These are phyloP conservation scores for Arachnomyces sp. DNA, from an alignment of 2,329 filamentous ascomycete genomes.

Conservation along the genomic window DNA sequence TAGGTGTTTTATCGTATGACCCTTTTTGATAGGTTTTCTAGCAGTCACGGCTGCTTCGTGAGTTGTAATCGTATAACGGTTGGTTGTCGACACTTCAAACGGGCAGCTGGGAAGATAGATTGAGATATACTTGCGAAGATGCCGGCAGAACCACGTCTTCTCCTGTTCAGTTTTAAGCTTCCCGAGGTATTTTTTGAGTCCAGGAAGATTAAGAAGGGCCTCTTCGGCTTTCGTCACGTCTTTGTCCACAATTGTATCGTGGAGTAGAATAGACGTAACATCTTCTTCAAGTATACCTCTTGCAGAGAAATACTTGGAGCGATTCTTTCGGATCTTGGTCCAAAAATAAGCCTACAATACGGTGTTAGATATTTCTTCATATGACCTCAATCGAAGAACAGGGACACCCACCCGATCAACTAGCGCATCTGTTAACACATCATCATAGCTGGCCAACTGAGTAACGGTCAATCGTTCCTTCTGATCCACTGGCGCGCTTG, in stretches of 20 bases:
- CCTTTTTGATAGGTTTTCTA: slow-evolving; percentile 66
- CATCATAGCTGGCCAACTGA: slow-evolving; percentile 88
- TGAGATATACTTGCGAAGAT: slow-evolving; percentile 82
- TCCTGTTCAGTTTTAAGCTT: slow-evolving; percentile 67
- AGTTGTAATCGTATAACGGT: slow-evolving; percentile 85
- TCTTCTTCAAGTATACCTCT: slow-evolving; percentile 66
- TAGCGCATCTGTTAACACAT: slow-evolving; percentile 88
- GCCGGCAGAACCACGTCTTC: slow-evolving; percentile 75
- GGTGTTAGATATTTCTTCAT: slow-evolving; percentile 9
- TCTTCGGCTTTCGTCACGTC: slow-evolving; percentile 63
- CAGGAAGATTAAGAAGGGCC: slow-evolving; percentile 63
- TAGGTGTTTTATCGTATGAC: slow-evolving; percentile 84
- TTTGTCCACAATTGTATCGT: slow-evolving; percentile 66
- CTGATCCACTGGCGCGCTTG: slow-evolving; percentile 25
- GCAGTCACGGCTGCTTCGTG: slow-evolving; percentile 86
- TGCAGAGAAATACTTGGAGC: slow-evolving; percentile 74
- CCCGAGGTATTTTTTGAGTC: slow-evolving; percentile 63
- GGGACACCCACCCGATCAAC: slow-evolving; percentile 74
- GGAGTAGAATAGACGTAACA: slow-evolving; percentile 52
- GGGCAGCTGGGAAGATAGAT: slow-evolving; percentile 92
- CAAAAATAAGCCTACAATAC: slow-evolving; percentile 76
- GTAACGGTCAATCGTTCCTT: slow-evolving; percentile 73
- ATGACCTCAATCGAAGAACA: not conserved
- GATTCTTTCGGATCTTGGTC: slow-evolving; percentile 93
- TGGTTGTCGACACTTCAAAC: slow-evolving; percentile 88